Conservation (phyloP, 495 filamentous ascomycete species). For the Chaetomium fimeti region DNA sequence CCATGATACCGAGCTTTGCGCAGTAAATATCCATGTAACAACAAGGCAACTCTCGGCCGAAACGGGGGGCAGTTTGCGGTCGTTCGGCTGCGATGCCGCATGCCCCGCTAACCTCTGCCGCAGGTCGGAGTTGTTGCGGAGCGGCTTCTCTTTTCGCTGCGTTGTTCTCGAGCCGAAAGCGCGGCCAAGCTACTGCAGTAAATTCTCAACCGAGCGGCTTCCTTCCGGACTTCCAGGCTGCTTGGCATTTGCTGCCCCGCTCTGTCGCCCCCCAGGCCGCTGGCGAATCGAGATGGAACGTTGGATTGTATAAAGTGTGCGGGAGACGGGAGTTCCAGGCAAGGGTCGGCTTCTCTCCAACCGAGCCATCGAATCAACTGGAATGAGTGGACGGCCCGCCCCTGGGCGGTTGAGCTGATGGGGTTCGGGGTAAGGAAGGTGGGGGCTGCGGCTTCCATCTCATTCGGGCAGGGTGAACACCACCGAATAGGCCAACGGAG, state of each 20-base stretch:
- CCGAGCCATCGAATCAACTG: too few relatives aligned
- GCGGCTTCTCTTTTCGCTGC: background rate
- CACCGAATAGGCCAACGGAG: too few relatives aligned
- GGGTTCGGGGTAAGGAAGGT: constrained; percentile 4
- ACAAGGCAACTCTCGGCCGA: background rate
- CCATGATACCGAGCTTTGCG: too few relatives aligned
- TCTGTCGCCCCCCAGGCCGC: background rate
- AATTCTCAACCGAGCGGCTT: background rate
- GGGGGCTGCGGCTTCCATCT: background rate
- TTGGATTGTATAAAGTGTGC: too few relatives aligned
- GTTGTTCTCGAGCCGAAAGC: constrained; percentile 12
- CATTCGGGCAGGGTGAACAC: too few relatives aligned
- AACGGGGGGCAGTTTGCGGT: too few relatives aligned
- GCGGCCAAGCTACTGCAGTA: constrained; percentile 11
- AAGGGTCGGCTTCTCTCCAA: too few relatives aligned
- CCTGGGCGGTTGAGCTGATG: background rate
- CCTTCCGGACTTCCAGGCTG: background rate
- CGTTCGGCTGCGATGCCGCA: background rate
- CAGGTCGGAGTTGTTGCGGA: background rate
- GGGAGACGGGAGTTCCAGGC: too few relatives aligned
- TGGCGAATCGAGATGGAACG: background rate
- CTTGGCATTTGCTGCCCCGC: background rate
- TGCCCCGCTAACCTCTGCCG: background rate
- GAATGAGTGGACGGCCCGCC: background rate
- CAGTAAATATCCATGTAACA: background rate